Conservation (phyloP, 208 protist genomes). For the Leishmania arabica region DNA sequence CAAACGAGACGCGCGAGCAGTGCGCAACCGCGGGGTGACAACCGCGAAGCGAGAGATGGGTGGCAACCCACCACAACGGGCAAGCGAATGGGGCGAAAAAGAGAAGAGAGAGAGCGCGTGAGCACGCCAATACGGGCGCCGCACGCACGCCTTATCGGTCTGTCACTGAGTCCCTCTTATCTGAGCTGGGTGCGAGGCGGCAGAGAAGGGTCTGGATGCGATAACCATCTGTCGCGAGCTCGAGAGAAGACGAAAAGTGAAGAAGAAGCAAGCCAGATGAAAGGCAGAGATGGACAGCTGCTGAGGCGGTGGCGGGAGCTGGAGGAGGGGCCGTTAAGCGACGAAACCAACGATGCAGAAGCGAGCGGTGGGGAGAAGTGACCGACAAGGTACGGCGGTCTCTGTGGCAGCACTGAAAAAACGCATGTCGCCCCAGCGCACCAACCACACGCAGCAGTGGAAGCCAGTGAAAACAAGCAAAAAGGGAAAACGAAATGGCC, state of each 20-base stretch:
- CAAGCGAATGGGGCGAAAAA: neutral
- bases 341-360: neutral
- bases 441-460: neutral
- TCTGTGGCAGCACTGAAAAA: neutral
- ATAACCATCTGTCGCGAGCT: conserved; percentile 10
- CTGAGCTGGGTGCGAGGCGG: neutral
- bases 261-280: neutral
- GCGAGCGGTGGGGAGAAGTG: neutral
- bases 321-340: neutral
- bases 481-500: neutral
- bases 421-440: neutral
- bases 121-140: neutral
- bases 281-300: neutral
- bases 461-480: neutral
- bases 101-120: neutral
- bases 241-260: conserved; percentile 16
- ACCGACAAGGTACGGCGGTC: neutral
- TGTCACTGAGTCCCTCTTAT: neutral
- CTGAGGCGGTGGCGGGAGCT: neutral
- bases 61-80: neutral
- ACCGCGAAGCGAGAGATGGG: neutral
- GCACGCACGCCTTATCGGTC: neutral
- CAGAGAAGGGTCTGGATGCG: neutral
- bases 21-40: neutral
- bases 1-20: neutral